Evolutionary conservation across 352 stramenopile species (phyloP), one percentile per base, ranked within the genome.

Genomic region (Phytophthora brassicae): DNA sequence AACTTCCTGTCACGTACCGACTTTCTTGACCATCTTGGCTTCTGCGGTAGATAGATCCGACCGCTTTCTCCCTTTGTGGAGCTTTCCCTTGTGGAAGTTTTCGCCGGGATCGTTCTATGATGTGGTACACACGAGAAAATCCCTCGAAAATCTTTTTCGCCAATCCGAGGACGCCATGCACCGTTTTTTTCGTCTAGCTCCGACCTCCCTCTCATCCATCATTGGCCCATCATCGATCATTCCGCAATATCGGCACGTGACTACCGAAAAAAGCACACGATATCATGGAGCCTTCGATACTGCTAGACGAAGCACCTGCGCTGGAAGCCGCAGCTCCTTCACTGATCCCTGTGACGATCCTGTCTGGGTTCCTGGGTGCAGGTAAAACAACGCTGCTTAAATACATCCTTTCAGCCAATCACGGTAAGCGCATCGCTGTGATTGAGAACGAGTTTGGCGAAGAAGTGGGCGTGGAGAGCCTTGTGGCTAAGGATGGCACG

Each of bases 381-480:
- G 97, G 97, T 16, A 99, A 99, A 75, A 99, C 97, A 29, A 99
- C 96, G 19, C 77, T 99, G 22, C 83, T 99, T n/a, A 97, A 98
- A 73, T 92, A 97, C 64, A 99, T 99, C 44, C 68, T 99, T 24
- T 90, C 83, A 14, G 92, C 88, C 23, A 58, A 63, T 4, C 95
- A 99, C 59, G 95, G 93, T 14, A 96, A 95, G 73, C 95, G 93
- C 60, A 96, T 99, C 53, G 95, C 97, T 1, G 96, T 99, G 26
- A 98, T 99, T 66, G 97, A 99, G 74, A 99, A 99, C 78, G 97
- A 99, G 70, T 99, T 99, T 70, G 97, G 97, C 29, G 92, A 97
- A 46, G 88, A 99, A 56, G 87, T 96, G 22, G 86, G 98, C 38
- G 96, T 98, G 26, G 92, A 99, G 63, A 95, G 89, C 45, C 82